phyloP scores from a whole-genome alignment of 495 filamentous ascomycete genomes.

The Aspergillus steynii region DNA sequence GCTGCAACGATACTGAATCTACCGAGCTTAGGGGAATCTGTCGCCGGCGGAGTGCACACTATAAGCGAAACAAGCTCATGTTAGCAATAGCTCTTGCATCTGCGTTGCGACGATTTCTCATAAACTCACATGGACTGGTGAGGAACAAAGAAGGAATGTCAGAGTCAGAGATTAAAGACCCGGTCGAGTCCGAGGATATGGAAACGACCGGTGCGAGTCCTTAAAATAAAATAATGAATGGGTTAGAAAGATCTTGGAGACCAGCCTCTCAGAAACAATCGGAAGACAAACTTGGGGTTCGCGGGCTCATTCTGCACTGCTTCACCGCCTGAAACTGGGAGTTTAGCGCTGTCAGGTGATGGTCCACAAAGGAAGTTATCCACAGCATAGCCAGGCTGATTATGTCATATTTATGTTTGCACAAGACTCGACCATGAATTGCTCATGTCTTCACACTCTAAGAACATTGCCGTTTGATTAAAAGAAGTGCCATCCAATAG shows the following conservation, averaged over 20 bases:
- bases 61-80: background rate
- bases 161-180: slow-evolving; percentile 11
- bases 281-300: slow-evolving; percentile 24
- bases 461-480: too few relatives aligned
- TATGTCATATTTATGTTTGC: too few relatives aligned
- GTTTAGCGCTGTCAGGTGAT: slow-evolving; percentile 11
- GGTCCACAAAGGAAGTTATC: background rate
- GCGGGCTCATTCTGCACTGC: slow-evolving; percentile 22
- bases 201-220: slow-evolving; percentile 17
- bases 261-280: background rate
- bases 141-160: slow-evolving; percentile 17
- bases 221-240: slow-evolving; percentile 1
- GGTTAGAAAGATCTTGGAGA: slow-evolving; percentile 3
- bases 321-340: slow-evolving; percentile 22
- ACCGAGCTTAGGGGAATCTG: background rate
- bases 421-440: too few relatives aligned
- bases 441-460: too few relatives aligned
- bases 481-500: too few relatives aligned
- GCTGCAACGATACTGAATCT: too few relatives aligned
- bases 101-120: slow-evolving; percentile 2
- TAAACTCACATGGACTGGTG: slow-evolving; percentile 13
- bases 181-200: slow-evolving; percentile 7
- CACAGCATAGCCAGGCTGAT: too few relatives aligned
- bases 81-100: slow-evolving; percentile 10
- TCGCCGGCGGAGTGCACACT: slow-evolving; percentile 14